A percentile compares a stretch with the other conserved stretches of the same genome.
phyloP scores from a whole-genome alignment of 1,284 basidiomycete genomes.

The Takashimella tepidaria region DNA sequence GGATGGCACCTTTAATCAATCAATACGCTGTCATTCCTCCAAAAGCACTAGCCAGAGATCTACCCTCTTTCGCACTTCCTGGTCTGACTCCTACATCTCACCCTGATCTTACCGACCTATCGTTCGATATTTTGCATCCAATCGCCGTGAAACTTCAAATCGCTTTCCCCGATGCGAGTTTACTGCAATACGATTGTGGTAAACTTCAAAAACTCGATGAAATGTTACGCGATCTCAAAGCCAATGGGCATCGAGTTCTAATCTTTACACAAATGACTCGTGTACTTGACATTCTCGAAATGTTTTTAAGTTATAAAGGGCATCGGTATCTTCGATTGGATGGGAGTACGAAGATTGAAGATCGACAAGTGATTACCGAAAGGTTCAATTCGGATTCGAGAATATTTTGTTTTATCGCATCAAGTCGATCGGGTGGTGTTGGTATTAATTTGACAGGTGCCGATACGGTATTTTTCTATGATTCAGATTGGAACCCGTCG shows the following conservation, averaged over 20 bases:
- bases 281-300: conserved; percentile 89
- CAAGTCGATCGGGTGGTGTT: conserved; percentile 87
- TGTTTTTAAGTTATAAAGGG: conserved; percentile 87
- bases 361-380: conserved; percentile 91
- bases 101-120: conserved; percentile 36
- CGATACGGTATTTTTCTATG: conserved; percentile 86
- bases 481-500: conserved; percentile 96
- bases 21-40: conserved; percentile 82
- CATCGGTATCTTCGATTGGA: conserved; percentile 90
- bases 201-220: conserved; percentile 81
- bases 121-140: conserved; percentile 67
- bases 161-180: conserved; percentile 83
- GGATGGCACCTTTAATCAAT: conserved; percentile 59
- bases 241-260: conserved; percentile 79
- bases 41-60: conserved; percentile 67
- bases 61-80: conserved; percentile 52
- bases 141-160: conserved; percentile 80
- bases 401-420: conserved; percentile 90
- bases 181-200: conserved; percentile 94
- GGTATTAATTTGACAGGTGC: conserved; percentile 97
- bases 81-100: conserved; percentile 39
- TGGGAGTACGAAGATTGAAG: conserved; percentile 92
- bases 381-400: conserved; percentile 91
- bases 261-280: conserved; percentile 98
- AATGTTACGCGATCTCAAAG: conserved; percentile 76